Base-by-base conservation (phyloP, 2,329 filamentous ascomycete species). In the Trichoderma semiorbis region DNA sequence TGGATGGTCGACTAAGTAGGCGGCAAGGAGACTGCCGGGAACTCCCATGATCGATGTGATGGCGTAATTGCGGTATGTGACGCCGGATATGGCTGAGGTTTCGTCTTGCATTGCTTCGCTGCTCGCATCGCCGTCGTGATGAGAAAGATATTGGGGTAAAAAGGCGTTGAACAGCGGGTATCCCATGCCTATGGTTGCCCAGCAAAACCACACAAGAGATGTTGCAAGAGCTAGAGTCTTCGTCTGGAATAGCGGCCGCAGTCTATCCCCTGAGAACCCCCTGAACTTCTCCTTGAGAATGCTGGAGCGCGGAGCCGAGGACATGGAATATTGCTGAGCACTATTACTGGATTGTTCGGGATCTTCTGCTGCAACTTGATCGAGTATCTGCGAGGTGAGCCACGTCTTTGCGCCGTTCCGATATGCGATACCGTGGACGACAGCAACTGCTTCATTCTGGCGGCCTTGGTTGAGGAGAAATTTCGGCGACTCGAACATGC, bases 81-180 rank as follows among this genome's bases (percentile, higher is more conserved):
- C 82, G 72, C 80, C 78, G 4, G 85, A 84, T 69, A 86, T 83
- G 30, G 78, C 75, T 28, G 79, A 77, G 11, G 78, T 79, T 62
- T 82, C 78, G 34, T 78, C 78, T 16, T 78, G 75, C 16, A 78
- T 68, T n/a, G 71, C 74, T 4, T 75, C 74, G 24, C 74, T 78
- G 14, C 73, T 74, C 39, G 75, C 71, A 21, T 74, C 53, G 6
- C 60, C 69, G 21, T 36, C 84, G 70, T 89, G 87, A 43, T 78
- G 80, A 28, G 90, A 88, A 72, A 97, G 88, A 78, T 96, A 96
- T 75, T 96, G 92, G 0, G 94, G 94, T n/a, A 97, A 86, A 82
- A 97, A 97, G 67, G 92, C 92, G 80, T 96, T 96, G 87, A 95
- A 97, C 2, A 97, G 87, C 1, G 93, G 93, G 78, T 95, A 97